A percentile compares a stretch with the other conserved stretches of the same genome.
phyloP scores from a whole-genome alignment of 1,139 yeast genomes.

The Chernovozyma aurita region DNA sequence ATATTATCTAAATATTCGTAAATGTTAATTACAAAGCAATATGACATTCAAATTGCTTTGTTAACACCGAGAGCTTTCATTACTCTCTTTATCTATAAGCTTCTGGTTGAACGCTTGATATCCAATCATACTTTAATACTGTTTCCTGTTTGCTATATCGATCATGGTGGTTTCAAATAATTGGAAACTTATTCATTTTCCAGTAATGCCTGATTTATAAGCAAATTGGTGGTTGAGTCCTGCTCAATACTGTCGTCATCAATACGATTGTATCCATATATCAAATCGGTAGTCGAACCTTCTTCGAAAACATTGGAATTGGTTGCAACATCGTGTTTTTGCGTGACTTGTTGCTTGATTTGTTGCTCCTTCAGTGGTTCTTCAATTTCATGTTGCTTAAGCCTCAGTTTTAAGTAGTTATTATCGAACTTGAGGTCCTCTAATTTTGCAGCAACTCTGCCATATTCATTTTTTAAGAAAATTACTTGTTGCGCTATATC shows the following conservation, averaged over 20 bases:
- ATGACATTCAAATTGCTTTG: too few relatives aligned
- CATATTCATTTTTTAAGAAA: slow-evolving; percentile 2
- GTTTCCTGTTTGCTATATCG: too few relatives aligned
- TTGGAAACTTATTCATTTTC: too few relatives aligned
- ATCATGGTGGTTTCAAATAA: too few relatives aligned
- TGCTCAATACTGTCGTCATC: slow-evolving; percentile 1
- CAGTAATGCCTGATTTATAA: neutral
- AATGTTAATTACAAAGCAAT: too few relatives aligned
- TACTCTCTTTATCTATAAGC: too few relatives aligned
- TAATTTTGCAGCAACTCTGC: neutral
- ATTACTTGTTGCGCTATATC: neutral
- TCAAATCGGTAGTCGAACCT: slow-evolving; percentile 2
- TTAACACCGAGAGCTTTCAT: too few relatives aligned
- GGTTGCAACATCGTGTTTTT: neutral
- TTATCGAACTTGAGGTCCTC: slow-evolving; percentile 1
- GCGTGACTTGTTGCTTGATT: too few relatives aligned
- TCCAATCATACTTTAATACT: too few relatives aligned
- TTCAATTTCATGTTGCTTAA: neutral
- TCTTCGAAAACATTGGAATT: neutral
- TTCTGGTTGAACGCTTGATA: too few relatives aligned
- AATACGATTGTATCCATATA: slow-evolving; percentile 1
- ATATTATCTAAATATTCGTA: too few relatives aligned
- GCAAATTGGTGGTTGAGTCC: slow-evolving; percentile 6
- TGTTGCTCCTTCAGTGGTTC: too few relatives aligned
- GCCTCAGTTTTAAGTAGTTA: neutral